These are phyloP conservation scores for Pythium insidiosum DNA, from an alignment of 352 stramenopile genomes.

Conservation along the genomic window DNA sequence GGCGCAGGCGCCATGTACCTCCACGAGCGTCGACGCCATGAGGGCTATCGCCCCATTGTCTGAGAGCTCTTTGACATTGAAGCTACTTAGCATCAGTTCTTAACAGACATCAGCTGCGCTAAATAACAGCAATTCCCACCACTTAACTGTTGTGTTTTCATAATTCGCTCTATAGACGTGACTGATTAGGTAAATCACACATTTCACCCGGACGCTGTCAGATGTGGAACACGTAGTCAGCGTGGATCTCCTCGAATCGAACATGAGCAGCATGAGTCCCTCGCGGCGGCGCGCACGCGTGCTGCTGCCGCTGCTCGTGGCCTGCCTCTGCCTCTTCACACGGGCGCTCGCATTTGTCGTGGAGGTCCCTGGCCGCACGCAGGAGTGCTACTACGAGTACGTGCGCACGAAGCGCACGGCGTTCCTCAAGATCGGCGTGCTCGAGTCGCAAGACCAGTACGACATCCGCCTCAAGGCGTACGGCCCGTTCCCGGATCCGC, in stretches of 20 bases:
- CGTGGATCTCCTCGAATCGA: no score
- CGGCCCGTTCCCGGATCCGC: constrained; percentile 48
- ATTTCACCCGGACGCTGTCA: no score
- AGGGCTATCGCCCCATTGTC: constrained; percentile 11
- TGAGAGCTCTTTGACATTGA: constrained; percentile 4
- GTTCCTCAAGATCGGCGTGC: constrained; percentile 73
- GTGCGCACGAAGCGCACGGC: constrained; percentile 79
- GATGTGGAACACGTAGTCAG: no score
- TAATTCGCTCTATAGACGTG: no score
- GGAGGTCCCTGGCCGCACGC: constrained; percentile 30
- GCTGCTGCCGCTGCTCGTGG: constrained; percentile 6
- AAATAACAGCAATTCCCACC: no score
- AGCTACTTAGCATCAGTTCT: no score
- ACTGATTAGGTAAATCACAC: no score
- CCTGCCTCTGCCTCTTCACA: no score
- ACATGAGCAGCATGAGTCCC: no score
- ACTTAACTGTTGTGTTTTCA: no score
- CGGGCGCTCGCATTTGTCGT: constrained; percentile 67
- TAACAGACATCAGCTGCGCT: no score
- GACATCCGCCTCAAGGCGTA: constrained; percentile 74
- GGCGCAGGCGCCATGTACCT: constrained; percentile 10
- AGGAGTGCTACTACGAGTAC: constrained; percentile 83
- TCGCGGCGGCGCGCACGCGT: constrained; percentile 7
- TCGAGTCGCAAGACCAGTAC: constrained; percentile 61
- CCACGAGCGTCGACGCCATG: constrained; percentile 10